A percentile compares a stretch with the other conserved stretches of the same genome.
phyloP scores from a whole-genome alignment of 352 stramenopile species.

The Phytophthora crassamura region DNA sequence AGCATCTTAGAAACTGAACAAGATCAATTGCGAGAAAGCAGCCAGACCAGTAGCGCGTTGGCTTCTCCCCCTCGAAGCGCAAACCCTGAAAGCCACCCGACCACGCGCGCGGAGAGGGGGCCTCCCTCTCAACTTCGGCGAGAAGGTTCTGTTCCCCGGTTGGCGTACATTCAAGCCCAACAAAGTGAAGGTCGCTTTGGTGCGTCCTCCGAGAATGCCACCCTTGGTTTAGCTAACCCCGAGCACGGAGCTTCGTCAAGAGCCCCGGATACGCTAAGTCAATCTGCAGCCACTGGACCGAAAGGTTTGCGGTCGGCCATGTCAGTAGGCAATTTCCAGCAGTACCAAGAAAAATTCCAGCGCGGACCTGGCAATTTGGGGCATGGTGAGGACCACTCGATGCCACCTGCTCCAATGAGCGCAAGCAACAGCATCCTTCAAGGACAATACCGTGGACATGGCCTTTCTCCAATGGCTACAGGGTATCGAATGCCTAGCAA shows the following conservation, averaged over 20 bases:
- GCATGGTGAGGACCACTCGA: conserved; percentile 10
- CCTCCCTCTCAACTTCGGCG: conserved; percentile 35
- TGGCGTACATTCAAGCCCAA: conserved; percentile 25
- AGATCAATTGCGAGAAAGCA: conserved; percentile 50
- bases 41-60: conserved; percentile 29
- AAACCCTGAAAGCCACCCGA: conserved; percentile 20
- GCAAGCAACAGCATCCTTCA: conserved; percentile 25
- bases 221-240: conserved; percentile 8
- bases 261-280: conserved; percentile 23
- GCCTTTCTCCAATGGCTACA: conserved; percentile 11
- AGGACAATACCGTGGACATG: conserved; percentile 31
- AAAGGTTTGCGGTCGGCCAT: conserved; percentile 60
- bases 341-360: conserved; percentile 65
- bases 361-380: conserved; percentile 17
- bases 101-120: conserved; percentile 27
- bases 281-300: conserved; percentile 15
- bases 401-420: conserved; percentile 19
- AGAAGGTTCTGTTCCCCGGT: conserved; percentile 46
- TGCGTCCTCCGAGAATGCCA: conserved; percentile 13
- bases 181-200: conserved; percentile 24
- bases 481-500: conserved; percentile 24
- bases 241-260: conserved; percentile 30
- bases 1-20: conserved; percentile 64
- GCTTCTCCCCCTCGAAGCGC: conserved; percentile 36
- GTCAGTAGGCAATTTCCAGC: conserved; percentile 82